phyloP scores from a whole-genome alignment of 73 alveolate genomes.

The Uronychia setigera region DNA sequence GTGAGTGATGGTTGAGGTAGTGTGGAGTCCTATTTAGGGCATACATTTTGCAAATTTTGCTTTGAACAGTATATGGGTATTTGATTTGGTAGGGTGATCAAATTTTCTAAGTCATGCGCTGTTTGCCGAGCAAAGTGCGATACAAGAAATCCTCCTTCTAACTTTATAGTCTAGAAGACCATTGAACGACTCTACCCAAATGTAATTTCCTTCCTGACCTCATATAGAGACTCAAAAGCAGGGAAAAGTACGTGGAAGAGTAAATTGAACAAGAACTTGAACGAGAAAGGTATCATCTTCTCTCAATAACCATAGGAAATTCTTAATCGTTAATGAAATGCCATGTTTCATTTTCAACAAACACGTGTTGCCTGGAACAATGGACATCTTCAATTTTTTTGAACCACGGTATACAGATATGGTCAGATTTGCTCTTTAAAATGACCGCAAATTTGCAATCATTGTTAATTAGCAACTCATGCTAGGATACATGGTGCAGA shows the following conservation, averaged over 20 bases:
- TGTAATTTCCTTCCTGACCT: neutral
- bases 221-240: neutral
- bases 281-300: neutral
- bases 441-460: neutral
- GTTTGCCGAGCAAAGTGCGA: neutral
- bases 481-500: neutral
- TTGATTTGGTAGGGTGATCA: neutral
- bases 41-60: neutral
- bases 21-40: neutral
- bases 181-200: neutral
- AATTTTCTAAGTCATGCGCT: neutral
- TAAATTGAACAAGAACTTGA: neutral
- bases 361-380: neutral
- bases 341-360: neutral
- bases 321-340: neutral
- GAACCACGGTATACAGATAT: neutral
- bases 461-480: neutral
- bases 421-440: neutral
- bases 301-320: neutral
- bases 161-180: neutral
- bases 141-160: neutral
- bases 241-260: neutral
- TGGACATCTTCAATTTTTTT: neutral
- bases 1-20: conserved; percentile 4
- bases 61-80: neutral